phyloP scores from a whole-genome alignment of 225 moss, liverwort and hornwort species.

The Asterella californica region DNA sequence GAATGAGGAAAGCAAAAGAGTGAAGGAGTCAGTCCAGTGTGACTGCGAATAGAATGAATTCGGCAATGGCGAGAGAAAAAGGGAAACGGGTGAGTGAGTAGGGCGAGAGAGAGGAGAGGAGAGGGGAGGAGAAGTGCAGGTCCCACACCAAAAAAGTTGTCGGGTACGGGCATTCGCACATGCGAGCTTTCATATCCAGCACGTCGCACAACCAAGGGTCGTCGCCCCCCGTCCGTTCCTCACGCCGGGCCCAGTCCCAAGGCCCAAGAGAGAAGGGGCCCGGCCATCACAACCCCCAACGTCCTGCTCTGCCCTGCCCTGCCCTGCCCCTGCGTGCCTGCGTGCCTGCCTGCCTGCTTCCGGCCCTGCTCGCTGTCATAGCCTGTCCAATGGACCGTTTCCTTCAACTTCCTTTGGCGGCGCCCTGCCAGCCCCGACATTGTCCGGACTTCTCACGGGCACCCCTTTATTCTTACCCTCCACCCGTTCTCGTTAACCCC shows the following conservation, averaged over 20 bases:
- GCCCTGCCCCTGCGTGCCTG: background rate
- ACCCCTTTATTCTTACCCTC: background rate
- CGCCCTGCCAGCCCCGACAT: constrained; percentile 20
- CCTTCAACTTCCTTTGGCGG: constrained; percentile 22
- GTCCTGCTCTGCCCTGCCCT: background rate
- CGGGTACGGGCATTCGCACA: constrained; percentile 40
- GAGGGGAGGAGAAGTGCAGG: constrained; percentile 20
- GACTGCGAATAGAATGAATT: constrained; percentile 1
- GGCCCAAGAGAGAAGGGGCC: constrained; percentile 5
- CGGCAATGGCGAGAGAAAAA: constrained; percentile 3
- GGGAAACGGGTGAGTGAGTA: background rate
- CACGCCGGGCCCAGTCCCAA: constrained; percentile 21
- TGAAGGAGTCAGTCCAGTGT: background rate
- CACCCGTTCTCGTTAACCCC: too few species aligned
- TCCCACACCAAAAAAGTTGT: constrained; percentile 39
- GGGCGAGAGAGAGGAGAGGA: background rate
- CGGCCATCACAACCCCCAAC: background rate
- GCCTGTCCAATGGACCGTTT: constrained; percentile 20
- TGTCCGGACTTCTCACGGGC: constrained; percentile 15
- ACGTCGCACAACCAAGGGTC: constrained; percentile 35
- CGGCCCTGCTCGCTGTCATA: constrained; percentile 15
- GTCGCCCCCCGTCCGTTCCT: constrained; percentile 18
- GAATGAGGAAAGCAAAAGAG: constrained; percentile 8
- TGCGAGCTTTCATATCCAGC: constrained; percentile 39
- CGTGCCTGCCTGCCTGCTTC: background rate